These are phyloP conservation scores for Aspergillus sp. DNA, from an alignment of 2,329 filamentous ascomycete species.

Conservation along the genomic window DNA sequence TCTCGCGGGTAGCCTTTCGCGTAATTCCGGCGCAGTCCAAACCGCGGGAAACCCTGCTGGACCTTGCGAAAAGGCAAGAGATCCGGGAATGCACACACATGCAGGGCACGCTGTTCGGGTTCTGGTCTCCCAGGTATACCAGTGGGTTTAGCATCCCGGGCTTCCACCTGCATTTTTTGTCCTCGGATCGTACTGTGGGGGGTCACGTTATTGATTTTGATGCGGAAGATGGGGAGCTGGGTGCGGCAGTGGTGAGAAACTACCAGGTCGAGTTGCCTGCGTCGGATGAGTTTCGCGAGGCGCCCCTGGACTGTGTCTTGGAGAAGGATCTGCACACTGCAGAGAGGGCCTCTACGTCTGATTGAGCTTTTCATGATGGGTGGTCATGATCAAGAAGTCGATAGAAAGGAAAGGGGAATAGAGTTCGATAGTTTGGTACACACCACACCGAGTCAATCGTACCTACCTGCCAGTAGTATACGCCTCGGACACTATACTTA, in stretches of 20 bases:
- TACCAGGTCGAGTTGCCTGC: slow-evolving; percentile 41
- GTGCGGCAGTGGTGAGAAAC: slow-evolving; percentile 36
- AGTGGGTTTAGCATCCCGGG: slow-evolving; percentile 42
- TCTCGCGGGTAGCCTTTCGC: slow-evolving; percentile 2
- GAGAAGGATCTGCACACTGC: too few species aligned
- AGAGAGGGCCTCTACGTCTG: too few species aligned
- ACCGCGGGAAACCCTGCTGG: background rate
- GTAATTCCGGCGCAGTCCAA: background rate
- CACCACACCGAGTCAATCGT: background rate
- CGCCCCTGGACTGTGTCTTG: too few species aligned
- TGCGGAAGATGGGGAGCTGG: slow-evolving; percentile 28
- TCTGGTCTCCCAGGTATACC: slow-evolving; percentile 39
- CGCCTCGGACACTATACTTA: too few species aligned
- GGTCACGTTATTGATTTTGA: slow-evolving; percentile 30
- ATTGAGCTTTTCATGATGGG: background rate
- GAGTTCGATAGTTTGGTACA: background rate
- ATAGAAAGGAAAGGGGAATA: background rate
- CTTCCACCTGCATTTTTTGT: slow-evolving; percentile 43
- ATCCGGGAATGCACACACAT: background rate
- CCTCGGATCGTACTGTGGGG: slow-evolving; percentile 33
- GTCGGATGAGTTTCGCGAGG: slow-evolving; percentile 30
- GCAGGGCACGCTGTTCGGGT: slow-evolving; percentile 22
- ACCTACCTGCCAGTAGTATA: too few species aligned
- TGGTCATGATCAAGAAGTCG: background rate
- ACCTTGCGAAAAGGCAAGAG: background rate